Base-by-base conservation (phyloP, 306 rosid genomes). In the Neltuma alba region DNA sequence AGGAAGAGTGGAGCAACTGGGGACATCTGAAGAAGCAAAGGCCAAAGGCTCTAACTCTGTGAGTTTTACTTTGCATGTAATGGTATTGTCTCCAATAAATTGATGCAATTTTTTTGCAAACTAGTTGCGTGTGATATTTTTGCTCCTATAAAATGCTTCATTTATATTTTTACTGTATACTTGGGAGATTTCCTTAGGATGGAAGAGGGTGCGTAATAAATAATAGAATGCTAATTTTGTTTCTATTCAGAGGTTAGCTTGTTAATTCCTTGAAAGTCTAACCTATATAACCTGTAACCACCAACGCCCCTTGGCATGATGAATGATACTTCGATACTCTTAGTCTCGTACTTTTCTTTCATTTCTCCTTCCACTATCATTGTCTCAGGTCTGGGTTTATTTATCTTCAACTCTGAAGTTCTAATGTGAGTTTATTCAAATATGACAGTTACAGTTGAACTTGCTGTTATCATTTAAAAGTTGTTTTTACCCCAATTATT, bases 1-100 rank as follows among this genome's bases (percentile, higher is more conserved):
- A 80, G 99, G 96, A 70, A 89, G 98, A 80, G 87, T 95, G 27
- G 99, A 95, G 90, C 99, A 95, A 85, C 66, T 95, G 91, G 96
- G 84, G 86, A 89, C 97, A 85, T 89, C 99, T 67, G 90, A 62
- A 77, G 89, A 91, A 89, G 90, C 86, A 76, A 95, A 90, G 83
- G 88, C 97, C 76, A 91, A 93, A 79, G 98, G 98, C 50, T 67
- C 90, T 80, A 90, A 86, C 54, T 88, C 99, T 83, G 99, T 95
- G 86, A 89, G 99, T 89, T 83, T 78, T 80, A 54, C 58, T n/a
- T 33, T 77, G 60, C 57, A 75, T 41, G 37, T 34, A 37, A 75
- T 50, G 34, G 70, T 83, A 75, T 68, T 44, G 70, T 16, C 78
- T 66, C 80, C 57, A 69, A 31, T 36, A 79, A 57, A 16, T 73